Evolutionary conservation across 1,284 basidiomycete genomes (phyloP).

Genomic region (Trichosporon coremiiforme): DNA sequence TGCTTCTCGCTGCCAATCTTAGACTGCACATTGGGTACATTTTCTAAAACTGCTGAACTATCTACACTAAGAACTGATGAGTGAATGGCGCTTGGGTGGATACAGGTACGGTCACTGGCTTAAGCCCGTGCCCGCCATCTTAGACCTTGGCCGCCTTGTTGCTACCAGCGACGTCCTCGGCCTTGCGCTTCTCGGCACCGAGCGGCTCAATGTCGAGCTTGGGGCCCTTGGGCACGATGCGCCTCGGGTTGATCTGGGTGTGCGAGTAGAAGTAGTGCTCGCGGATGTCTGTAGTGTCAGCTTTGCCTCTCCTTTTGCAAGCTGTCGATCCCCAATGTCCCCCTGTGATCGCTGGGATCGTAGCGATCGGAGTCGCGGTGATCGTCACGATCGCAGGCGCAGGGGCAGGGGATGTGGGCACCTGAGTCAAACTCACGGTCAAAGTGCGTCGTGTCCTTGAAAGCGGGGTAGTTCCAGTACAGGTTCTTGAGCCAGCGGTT

Average conservation of each 20-base stretch:
- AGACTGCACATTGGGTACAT: not conserved
- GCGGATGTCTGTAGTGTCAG: conserved; percentile 68
- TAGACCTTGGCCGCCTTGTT: conserved; percentile 26
- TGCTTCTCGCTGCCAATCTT: not conserved
- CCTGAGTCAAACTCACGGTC: conserved; percentile 47
- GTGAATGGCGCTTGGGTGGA: not conserved
- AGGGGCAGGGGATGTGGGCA: not conserved
- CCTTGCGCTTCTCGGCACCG: conserved; percentile 31
- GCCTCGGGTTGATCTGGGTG: conserved; percentile 68
- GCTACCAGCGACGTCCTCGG: conserved; percentile 18
- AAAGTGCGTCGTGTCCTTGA: conserved; percentile 86
- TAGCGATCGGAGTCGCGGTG: not conserved
- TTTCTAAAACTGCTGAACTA: not conserved
- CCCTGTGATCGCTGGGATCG: not conserved
- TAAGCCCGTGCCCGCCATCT: not conserved
- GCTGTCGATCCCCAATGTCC: not conserved
- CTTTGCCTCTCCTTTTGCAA: no score
- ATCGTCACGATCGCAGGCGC: not conserved
- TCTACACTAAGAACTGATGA: not conserved
- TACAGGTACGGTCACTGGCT: not conserved
- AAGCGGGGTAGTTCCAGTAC: conserved; percentile 88
- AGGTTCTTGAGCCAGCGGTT: conserved; percentile 81
- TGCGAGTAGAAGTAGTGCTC: conserved; percentile 69
- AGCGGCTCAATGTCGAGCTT: conserved; percentile 69
- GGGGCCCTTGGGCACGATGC: conserved; percentile 75